Evolutionary conservation across 169 alveolate species (phyloP), one percentile per base, ranked within the genome.

Genomic region (Cryptosporidium sp.): DNA sequence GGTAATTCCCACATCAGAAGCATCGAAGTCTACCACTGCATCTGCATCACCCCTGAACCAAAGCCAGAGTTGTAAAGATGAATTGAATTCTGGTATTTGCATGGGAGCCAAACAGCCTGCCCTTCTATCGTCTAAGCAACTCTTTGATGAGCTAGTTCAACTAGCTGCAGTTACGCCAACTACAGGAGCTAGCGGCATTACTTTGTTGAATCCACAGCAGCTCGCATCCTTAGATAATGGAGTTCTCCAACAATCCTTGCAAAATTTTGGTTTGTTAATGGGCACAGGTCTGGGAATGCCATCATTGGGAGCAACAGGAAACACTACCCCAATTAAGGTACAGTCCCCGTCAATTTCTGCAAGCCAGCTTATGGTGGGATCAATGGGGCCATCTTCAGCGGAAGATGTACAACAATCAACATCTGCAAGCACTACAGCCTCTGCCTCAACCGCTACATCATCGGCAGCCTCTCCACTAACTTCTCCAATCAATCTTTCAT

Each of bases 11-110:
- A 62, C 80, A 3, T 44, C 75, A 21, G 75, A 62, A 21, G 60
- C 89, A 3, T 80, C 89, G 4, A 80, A 80, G 37, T 80, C 89
- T 62, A 80, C 89, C 3, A 65, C 80, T 3, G 75, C 89, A 23
- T 80, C 89, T 16, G 26, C 89, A 0, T 80, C 89, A 0, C 89
- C 89, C 21, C 18, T 60, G 35, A 62, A 75, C 21, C 86, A 75
- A 7, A 29, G 62, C 14, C 73, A 65, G n/a, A 21, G 56, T 33
- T 35, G 58, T 23, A 67, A 44, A 31, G 89, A 80, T 29, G 39
- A 23, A 4, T 12, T n/a, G 52, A 70, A 21, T 14, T 12, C 70
- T 3, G 29, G 70, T 16, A 12, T 37, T 2, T 42, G 39, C 37
- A 23, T 42, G 33, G 70, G 70, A 21, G 37, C 53, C 31, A 72